Base-by-base conservation (phyloP, 352 stramenopile species). In the Globisporangium alternatum region DNA sequence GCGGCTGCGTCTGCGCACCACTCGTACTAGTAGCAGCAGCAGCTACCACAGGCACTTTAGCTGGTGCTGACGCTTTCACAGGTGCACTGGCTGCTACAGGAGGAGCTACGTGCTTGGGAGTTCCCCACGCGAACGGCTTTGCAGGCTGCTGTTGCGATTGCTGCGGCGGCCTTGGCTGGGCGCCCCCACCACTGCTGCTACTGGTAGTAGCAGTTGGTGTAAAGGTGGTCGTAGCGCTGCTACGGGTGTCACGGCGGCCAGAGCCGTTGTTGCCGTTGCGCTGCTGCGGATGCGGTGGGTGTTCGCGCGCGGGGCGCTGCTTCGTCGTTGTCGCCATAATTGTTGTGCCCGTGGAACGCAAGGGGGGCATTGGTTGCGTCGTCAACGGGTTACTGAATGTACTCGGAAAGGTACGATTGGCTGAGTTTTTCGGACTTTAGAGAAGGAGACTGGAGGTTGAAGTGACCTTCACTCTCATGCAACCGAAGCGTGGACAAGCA, bases 91-190 rank as follows among this genome's bases (percentile, higher is more conserved):
- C 43, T 49, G 43, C 43, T 4, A 10, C 43, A 25, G 47, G n/a
- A 21, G 47, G 10, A 21, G 33, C 28, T 15, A n/a, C 31, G 22
- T 33, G 31, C 25, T 56, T 52, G 6, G 57, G 57, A 15, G 45
- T 30, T 56, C 58, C 58, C 58, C 59, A 64, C 21, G 59, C 35
- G 13, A 67, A 62, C 12, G 55, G 45, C 21, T 73, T 64, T 22
- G 41, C 19, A 31, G 59, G 28, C 21, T 68, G 56, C 28, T 57
- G 33, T 28, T 61, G 61, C 13, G 10, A 12, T 3, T 33, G 45
- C 21, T 33, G 45, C 21, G 8, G 21, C 22, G 13, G 49, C 49
- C 37, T 56, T 33, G 31, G 25, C n/a, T 56, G 49, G 22, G 47
- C 22, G 21, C 21, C 21, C 17, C 47, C 13, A 30, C 10, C 19